These are phyloP conservation scores for Fagus crenata DNA, from an alignment of 306 rosid species.

Conservation along the genomic window DNA sequence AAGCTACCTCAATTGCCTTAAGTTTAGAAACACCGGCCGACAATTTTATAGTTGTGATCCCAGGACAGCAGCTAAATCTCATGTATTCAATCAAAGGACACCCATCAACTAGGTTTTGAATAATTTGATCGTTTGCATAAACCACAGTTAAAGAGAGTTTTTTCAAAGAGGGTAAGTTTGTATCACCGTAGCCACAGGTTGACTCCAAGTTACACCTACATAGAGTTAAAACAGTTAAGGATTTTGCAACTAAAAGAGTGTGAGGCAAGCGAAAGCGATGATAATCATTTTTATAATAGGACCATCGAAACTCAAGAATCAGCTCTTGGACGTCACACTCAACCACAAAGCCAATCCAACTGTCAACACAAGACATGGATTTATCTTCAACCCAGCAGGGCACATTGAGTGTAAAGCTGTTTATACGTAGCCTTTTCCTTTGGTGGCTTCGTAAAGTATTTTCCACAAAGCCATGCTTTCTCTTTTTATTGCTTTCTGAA, in stretches of 20 bases:
- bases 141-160: constrained; percentile 1
- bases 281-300: neutral
- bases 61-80: no score
- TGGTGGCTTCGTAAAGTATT: constrained; percentile 19
- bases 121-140: neutral
- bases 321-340: constrained; percentile 28
- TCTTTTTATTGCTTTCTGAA: neutral
- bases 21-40: no score
- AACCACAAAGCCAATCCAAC: constrained; percentile 34
- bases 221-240: constrained; percentile 26
- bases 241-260: constrained; percentile 24
- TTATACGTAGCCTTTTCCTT: constrained; percentile 23
- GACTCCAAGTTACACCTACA: constrained; percentile 10
- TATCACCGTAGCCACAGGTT: constrained; percentile 2
- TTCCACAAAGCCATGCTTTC: constrained; percentile 17
- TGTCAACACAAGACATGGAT: constrained; percentile 13
- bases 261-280: constrained; percentile 26
- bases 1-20: no score
- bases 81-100: no score
- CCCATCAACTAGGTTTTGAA: no score
- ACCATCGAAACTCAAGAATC: neutral
- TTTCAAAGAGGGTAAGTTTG: constrained; percentile 10
- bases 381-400: neutral
- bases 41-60: no score
- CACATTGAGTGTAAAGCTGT: constrained; percentile 15